Percentiles rank a stretch among this genome's conserved stretches.
These are phyloP conservation scores for Mytilinidion resinicola DNA, from an alignment of 495 filamentous ascomycete species.

Conservation along the genomic window DNA sequence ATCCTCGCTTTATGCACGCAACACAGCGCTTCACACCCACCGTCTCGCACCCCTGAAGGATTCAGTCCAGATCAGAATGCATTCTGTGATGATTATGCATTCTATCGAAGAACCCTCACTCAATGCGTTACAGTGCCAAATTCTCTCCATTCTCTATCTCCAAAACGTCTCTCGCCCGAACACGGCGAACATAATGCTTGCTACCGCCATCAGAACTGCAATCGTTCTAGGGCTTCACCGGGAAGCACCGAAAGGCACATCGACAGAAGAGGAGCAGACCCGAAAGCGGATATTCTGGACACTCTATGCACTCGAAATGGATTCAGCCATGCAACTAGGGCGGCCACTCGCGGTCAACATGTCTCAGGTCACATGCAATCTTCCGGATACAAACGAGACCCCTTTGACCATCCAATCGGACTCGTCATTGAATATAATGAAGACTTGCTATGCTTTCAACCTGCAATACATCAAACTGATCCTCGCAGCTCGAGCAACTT, in stretches of 20 bases:
- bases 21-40: slow-evolving; percentile 35
- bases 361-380: slow-evolving; percentile 33
- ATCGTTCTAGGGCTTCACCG: slow-evolving; percentile 48
- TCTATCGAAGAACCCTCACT: slow-evolving; percentile 47
- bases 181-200: slow-evolving; percentile 40
- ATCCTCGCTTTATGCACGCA: slow-evolving; percentile 51
- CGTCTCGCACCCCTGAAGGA: slow-evolving; percentile 28
- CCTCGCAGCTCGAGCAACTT: slow-evolving; percentile 35
- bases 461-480: slow-evolving; percentile 39
- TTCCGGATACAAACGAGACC: slow-evolving; percentile 27
- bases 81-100: slow-evolving; percentile 31
- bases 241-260: slow-evolving; percentile 39
- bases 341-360: slow-evolving; percentile 40
- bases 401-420: too few relatives aligned
- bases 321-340: slow-evolving; percentile 47
- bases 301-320: slow-evolving; percentile 44
- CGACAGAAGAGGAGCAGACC: slow-evolving; percentile 38
- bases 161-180: slow-evolving; percentile 45
- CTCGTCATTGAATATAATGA: too few relatives aligned
- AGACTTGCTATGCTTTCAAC: slow-evolving; percentile 28
- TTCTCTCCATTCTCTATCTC: slow-evolving; percentile 43
- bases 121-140: slow-evolving; percentile 48
- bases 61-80: slow-evolving; percentile 41
- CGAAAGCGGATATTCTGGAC: slow-evolving; percentile 49
- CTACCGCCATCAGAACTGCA: slow-evolving; percentile 44